Conservation (phyloP, 1,139 yeast species). For the Kodamaea fungicola region DNA sequence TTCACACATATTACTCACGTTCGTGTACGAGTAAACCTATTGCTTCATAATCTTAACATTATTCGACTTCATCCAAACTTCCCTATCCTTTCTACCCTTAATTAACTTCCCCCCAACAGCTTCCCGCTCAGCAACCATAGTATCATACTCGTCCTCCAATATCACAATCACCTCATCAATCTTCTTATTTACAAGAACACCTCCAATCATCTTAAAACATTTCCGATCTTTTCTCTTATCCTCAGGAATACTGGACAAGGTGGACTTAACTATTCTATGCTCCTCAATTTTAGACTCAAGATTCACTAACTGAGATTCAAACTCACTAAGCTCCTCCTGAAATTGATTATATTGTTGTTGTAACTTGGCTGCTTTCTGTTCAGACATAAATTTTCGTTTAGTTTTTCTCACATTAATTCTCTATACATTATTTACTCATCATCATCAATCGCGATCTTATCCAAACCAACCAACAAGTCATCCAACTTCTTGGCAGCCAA, state of each 20-base stretch:
- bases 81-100: slow-evolving; percentile 52
- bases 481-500: slow-evolving; percentile 34
- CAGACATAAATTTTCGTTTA: slow-evolving; percentile 12
- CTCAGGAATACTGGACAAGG: slow-evolving; percentile 51
- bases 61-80: slow-evolving; percentile 63
- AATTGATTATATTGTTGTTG: slow-evolving; percentile 61
- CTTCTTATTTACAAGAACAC: slow-evolving; percentile 80
- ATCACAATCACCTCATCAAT: slow-evolving; percentile 74
- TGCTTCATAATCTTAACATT: slow-evolving; percentile 59
- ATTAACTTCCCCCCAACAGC: slow-evolving; percentile 45
- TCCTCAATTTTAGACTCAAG: slow-evolving; percentile 43
- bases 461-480: slow-evolving; percentile 28
- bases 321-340: slow-evolving; percentile 56
- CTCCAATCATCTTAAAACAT: slow-evolving; percentile 93
- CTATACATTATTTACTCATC: slow-evolving; percentile 14
- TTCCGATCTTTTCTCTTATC: slow-evolving; percentile 55
- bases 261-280: slow-evolving; percentile 38
- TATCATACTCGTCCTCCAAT: slow-evolving; percentile 53
- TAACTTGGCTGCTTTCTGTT: slow-evolving; percentile 45
- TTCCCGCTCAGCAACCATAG: slow-evolving; percentile 33
- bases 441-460: slow-evolving; percentile 32
- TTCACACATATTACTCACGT: too few relatives aligned
- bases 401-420: background rate
- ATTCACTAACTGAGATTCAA: slow-evolving; percentile 54
- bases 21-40: slow-evolving; percentile 2